These are phyloP conservation scores for Eutrema yunnanense DNA, from an alignment of 345 rosid species.

Conservation along the genomic window DNA sequence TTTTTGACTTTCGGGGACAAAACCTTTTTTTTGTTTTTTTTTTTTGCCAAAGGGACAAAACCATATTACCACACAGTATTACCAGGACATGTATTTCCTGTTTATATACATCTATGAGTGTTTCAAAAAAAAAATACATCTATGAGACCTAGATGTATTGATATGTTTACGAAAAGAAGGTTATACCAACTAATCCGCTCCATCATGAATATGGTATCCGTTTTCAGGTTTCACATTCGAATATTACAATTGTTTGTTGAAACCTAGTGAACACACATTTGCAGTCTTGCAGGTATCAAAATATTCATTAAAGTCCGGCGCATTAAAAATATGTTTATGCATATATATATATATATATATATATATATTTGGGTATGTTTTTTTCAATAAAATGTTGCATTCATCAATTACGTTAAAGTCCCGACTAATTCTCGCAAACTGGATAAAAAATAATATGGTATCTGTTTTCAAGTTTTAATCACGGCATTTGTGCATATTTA, in stretches of 20 bases:
- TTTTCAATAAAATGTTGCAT: too few species aligned
- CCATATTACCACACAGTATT: conserved; percentile 8
- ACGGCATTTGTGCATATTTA: too few species aligned
- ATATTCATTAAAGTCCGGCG: background rate
- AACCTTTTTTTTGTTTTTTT: background rate
- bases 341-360: background rate
- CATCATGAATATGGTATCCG: background rate
- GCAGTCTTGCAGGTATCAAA: background rate
- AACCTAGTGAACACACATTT: background rate
- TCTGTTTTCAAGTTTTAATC: too few species aligned
- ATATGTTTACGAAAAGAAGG: background rate
- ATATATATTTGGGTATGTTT: background rate
- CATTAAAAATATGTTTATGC: background rate
- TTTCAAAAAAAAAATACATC: too few species aligned
- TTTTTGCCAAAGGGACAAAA: background rate
- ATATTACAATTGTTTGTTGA: background rate
- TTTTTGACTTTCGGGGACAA: conserved; percentile 2
- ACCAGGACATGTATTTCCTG: background rate
- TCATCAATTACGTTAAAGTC: too few species aligned
- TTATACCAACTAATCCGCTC: background rate
- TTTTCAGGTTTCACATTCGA: background rate
- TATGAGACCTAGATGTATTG: background rate
- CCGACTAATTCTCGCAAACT: too few species aligned
- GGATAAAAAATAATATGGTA: too few species aligned
- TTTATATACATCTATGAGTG: background rate